These are phyloP conservation scores for Bocquillonia castaneifolia DNA, from an alignment of 441 rosid genomes.

Conservation along the genomic window DNA sequence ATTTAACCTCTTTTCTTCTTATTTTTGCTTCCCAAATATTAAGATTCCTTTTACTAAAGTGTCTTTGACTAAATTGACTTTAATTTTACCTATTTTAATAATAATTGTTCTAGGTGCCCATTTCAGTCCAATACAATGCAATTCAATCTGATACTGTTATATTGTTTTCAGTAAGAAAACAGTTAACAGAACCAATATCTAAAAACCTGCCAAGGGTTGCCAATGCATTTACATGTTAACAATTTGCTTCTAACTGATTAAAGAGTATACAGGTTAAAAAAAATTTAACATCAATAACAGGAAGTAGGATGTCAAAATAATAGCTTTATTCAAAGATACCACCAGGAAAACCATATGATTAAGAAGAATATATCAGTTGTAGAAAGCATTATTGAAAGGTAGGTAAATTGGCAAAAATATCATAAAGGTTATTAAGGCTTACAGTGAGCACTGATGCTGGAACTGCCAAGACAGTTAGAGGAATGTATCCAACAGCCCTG, in stretches of 20 bases:
- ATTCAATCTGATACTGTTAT: too few species aligned
- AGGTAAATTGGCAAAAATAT: slow-evolving; percentile 13
- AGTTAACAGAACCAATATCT: too few species aligned
- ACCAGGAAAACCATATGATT: not conserved
- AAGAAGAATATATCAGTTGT: not conserved
- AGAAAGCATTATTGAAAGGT: not conserved
- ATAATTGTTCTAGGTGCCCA: too few species aligned
- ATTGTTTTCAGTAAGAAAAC: too few species aligned
- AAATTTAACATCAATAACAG: not conserved
- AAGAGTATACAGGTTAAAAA: not conserved
- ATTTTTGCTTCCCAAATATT: too few species aligned
- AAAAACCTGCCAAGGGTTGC: not conserved
- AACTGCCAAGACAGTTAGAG: slow-evolving; percentile 90
- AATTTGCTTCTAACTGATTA: not conserved
- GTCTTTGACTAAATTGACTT: too few species aligned
- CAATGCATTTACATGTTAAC: not conserved
- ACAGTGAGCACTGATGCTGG: slow-evolving; percentile 98
- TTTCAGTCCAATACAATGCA: too few species aligned
- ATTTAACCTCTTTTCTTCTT: too few species aligned
- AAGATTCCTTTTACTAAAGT: too few species aligned
- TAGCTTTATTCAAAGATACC: not conserved
- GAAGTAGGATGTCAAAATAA: not conserved
- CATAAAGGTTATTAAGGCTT: slow-evolving; percentile 22
- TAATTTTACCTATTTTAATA: too few species aligned
- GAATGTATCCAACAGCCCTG: slow-evolving; percentile 94